Conservation (phyloP, 305 asterid species). For the Fraxinus ornus region DNA sequence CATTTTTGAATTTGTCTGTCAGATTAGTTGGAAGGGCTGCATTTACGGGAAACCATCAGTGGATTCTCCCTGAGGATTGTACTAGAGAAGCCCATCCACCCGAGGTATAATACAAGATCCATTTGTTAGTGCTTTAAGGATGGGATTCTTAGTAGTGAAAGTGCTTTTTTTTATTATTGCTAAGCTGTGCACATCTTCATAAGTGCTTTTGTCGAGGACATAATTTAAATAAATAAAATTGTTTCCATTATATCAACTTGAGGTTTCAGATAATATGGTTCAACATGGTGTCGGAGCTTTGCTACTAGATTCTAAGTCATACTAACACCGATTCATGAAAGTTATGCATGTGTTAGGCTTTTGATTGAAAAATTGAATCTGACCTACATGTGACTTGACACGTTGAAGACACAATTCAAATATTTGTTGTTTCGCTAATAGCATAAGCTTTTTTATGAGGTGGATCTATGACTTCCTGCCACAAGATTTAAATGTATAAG, state of each 20-base stretch:
- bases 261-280: background rate
- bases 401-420: background rate
- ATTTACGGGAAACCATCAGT: conserved; percentile 60
- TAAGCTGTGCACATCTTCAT: background rate
- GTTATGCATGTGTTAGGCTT: background rate
- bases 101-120: conserved; percentile 42
- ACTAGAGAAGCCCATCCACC: conserved; percentile 46
- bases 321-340: background rate
- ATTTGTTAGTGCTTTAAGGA: background rate
- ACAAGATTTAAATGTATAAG: background rate
- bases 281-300: background rate
- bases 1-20: conserved; percentile 21
- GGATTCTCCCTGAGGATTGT: conserved; percentile 52
- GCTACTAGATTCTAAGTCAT: background rate
- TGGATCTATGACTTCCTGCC: background rate
- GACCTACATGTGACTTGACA: background rate
- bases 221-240: background rate
- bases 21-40: conserved; percentile 75
- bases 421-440: background rate
- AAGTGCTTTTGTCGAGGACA: background rate
- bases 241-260: background rate
- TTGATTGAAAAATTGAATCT: background rate
- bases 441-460: background rate
- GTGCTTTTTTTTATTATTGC: background rate
- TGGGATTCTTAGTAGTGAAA: background rate